Evolutionary conservation across 169 alveolate species (phyloP).

Genomic region (Plasmodium gaboni): DNA sequence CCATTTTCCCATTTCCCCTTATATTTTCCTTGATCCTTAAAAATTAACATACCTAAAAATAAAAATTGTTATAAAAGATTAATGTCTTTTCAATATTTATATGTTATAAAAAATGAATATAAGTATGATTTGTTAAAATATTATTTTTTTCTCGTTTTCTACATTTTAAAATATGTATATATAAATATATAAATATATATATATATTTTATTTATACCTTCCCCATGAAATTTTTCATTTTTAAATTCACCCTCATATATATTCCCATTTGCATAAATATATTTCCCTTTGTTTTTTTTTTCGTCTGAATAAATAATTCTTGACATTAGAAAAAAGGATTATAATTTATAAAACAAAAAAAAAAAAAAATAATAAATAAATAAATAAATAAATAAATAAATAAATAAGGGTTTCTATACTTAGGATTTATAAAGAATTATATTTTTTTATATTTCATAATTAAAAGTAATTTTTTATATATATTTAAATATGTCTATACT

Average conservation of each 20-base stretch:
- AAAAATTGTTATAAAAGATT: not conserved
- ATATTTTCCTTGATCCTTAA: constrained; percentile 53
- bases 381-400: no score
- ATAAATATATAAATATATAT: not conserved
- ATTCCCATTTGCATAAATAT: constrained; percentile 61
- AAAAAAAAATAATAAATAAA: no score
- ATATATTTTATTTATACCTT: constrained; percentile 8
- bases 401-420: no score
- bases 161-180: not conserved
- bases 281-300: constrained; percentile 58
- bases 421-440: no score
- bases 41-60: constrained; percentile 20
- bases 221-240: constrained; percentile 64
- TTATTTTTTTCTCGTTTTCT: not conserved
- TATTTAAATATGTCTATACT: no score
- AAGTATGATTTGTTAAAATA: no score
- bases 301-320: constrained; percentile 31
- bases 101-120: no score
- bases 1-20: constrained; percentile 67
- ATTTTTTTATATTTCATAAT: no score
- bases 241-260: constrained; percentile 51
- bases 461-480: no score
- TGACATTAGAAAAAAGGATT: constrained; percentile 26
- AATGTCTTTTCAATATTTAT: not conserved
- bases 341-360: no score